A percentile compares a stretch with the other conserved stretches of the same genome.
phyloP scores from a whole-genome alignment of 495 filamentous ascomycete species.

The Hypoxylon subgilvum region DNA sequence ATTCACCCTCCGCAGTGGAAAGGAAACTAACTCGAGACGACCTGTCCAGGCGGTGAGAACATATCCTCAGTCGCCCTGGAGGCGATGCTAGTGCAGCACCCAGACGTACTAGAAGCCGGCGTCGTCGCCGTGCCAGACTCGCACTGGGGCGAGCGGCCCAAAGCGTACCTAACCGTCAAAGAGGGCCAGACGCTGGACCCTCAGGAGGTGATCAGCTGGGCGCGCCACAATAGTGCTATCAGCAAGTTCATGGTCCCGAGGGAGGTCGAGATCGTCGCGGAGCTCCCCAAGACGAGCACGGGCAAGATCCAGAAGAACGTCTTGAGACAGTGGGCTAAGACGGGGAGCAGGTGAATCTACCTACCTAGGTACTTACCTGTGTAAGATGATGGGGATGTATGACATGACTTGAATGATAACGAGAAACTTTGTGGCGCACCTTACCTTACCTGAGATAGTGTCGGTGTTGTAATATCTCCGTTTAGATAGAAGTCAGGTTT shows the following conservation, averaged over 20 bases:
- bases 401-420: too few relatives aligned
- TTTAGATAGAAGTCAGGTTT: too few relatives aligned
- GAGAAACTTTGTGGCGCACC: too few relatives aligned
- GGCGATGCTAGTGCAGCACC: slow-evolving; percentile 87
- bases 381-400: too few relatives aligned
- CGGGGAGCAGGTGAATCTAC: slow-evolving; percentile 40
- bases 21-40: neutral
- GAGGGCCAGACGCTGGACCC: slow-evolving; percentile 64
- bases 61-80: slow-evolving; percentile 94
- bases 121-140: slow-evolving; percentile 88
- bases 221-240: slow-evolving; percentile 75
- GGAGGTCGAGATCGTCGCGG: slow-evolving; percentile 85
- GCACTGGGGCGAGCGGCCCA: slow-evolving; percentile 94
- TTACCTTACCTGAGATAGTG: too few relatives aligned
- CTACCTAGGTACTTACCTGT: too few relatives aligned
- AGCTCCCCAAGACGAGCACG: slow-evolving; percentile 95
- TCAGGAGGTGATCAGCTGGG: slow-evolving; percentile 83
- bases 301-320: slow-evolving; percentile 97
- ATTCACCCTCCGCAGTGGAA: neutral
- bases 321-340: slow-evolving; percentile 83
- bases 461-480: too few relatives aligned
- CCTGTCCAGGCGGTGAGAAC: slow-evolving; percentile 81
- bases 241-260: slow-evolving; percentile 94
- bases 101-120: slow-evolving; percentile 86
- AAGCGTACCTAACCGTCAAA: slow-evolving; percentile 88